Evolutionary conservation across 441 rosid genomes (phyloP).

Genomic region (Gossypium trilobum): DNA sequence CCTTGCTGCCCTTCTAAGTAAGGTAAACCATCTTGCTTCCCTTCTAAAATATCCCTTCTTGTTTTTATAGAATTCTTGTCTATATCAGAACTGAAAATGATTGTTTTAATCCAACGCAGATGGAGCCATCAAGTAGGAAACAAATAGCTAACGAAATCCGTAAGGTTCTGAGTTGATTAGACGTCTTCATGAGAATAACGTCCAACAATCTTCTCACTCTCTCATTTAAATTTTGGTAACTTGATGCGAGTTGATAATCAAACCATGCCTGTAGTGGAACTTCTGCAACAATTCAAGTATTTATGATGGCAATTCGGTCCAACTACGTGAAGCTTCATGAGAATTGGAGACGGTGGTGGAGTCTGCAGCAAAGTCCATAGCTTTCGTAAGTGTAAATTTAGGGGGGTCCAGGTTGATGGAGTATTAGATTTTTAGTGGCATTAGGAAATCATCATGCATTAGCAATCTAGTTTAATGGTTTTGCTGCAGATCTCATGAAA

Average conservation of each 20-base stretch:
- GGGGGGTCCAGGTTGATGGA: not conserved
- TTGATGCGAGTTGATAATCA: not conserved
- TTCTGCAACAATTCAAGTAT: not conserved
- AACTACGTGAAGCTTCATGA: not conserved
- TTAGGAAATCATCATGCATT: not conserved
- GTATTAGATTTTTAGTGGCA: not conserved
- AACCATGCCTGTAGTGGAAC: not conserved
- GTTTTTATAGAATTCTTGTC: conserved; percentile 6
- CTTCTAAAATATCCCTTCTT: conserved; percentile 2
- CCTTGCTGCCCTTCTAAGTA: conserved; percentile 74
- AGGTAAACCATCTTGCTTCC: conserved; percentile 39
- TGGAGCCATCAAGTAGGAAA: conserved; percentile 63
- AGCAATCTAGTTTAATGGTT: not conserved
- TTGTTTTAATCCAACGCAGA: conserved; percentile 44
- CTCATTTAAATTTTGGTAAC: not conserved
- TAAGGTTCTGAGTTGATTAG: conserved; percentile 47
- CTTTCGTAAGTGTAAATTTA: conserved; percentile 15
- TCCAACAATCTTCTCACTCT: not conserved
- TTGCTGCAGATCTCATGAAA: not conserved
- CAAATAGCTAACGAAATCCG: conserved; percentile 54
- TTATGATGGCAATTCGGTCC: too few relatives aligned
- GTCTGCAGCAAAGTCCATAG: not conserved
- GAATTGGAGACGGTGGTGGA: not conserved
- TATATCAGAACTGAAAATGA: conserved; percentile 5
- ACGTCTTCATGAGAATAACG: not conserved